Evolutionary conservation across 2,329 filamentous ascomycete genomes (phyloP).

Genomic region (Elsinoe ampelina): DNA sequence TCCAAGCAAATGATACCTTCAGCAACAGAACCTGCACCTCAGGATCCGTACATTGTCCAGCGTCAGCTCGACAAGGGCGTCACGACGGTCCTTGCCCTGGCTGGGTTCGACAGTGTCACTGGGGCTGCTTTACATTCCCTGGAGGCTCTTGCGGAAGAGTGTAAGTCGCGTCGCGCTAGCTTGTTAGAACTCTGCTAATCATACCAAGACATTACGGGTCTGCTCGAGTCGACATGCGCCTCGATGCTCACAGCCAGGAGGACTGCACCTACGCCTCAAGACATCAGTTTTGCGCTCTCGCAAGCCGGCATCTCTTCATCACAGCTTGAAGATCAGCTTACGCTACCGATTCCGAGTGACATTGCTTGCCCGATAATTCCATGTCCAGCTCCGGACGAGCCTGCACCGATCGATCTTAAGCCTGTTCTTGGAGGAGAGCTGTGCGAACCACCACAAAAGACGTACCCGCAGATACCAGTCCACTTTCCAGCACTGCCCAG

Average conservation of each 20-base stretch:
- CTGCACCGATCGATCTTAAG: slow-evolving; percentile 35
- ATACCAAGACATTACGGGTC: slow-evolving; percentile 42
- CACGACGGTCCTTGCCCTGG: slow-evolving; percentile 40
- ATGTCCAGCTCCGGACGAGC: slow-evolving; percentile 32
- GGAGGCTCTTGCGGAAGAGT: slow-evolving; percentile 47
- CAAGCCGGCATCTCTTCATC: slow-evolving; percentile 32
- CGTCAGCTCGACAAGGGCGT: slow-evolving; percentile 48
- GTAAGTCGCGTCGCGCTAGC: slow-evolving; percentile 33
- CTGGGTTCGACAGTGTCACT: slow-evolving; percentile 47
- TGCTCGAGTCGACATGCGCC: slow-evolving; percentile 44
- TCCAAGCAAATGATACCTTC: slow-evolving; percentile 21
- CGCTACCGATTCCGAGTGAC: slow-evolving; percentile 26
- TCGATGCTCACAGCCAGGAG: slow-evolving; percentile 52
- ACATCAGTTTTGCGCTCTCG: slow-evolving; percentile 47
- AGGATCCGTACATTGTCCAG: slow-evolving; percentile 46
- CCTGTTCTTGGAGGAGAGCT: slow-evolving; percentile 45
- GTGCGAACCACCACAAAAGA: slow-evolving; percentile 38
- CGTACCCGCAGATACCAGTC: slow-evolving; percentile 45
- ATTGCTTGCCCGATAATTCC: slow-evolving; percentile 32
- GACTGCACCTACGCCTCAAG: slow-evolving; percentile 46
- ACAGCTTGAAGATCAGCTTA: slow-evolving; percentile 33
- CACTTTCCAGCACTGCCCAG: slow-evolving; percentile 56
- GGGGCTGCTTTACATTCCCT: slow-evolving; percentile 50
- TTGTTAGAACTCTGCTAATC: not conserved
- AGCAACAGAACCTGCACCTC: slow-evolving; percentile 28